Evolutionary conservation across 495 filamentous ascomycete species (phyloP).

Genomic region (Massariosphaeria phaeospora): DNA sequence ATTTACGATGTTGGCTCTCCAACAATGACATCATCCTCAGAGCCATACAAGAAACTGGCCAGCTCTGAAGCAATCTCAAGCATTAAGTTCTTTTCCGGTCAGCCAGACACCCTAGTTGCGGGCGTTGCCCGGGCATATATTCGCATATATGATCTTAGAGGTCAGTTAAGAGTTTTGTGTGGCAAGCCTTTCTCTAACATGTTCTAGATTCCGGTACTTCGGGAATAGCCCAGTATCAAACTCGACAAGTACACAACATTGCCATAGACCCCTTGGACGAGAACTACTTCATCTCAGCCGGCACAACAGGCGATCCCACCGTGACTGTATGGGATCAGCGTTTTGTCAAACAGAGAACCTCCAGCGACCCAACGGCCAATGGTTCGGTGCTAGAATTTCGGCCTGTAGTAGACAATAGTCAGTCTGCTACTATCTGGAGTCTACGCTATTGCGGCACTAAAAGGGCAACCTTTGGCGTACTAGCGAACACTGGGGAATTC

Average conservation of each 20-base stretch:
- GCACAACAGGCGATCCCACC: conserved; percentile 58
- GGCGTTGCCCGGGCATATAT: conserved; percentile 83
- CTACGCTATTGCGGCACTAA: conserved; percentile 73
- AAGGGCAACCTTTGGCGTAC: conserved; percentile 65
- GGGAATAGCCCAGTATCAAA: conserved; percentile 58
- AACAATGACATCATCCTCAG: conserved; percentile 45
- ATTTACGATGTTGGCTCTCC: conserved; percentile 81
- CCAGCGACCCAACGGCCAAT: conserved; percentile 41
- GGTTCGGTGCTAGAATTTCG: conserved; percentile 62
- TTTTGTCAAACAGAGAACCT: conserved; percentile 47
- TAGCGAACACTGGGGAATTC: conserved; percentile 74
- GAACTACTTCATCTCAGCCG: conserved; percentile 92
- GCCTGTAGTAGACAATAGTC: conserved; percentile 55
- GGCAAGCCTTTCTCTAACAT: conserved; percentile 2
- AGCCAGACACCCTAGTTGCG: conserved; percentile 74
- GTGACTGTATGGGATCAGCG: conserved; percentile 89
- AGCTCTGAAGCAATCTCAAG: conserved; percentile 83
- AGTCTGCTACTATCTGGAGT: conserved; percentile 60
- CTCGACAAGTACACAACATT: conserved; percentile 82
- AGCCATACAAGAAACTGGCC: conserved; percentile 67
- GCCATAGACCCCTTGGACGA: conserved; percentile 84
- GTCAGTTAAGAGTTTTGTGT: conserved; percentile 42
- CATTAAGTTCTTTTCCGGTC: conserved; percentile 82
- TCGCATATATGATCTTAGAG: conserved; percentile 85
- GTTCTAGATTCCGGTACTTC: conserved; percentile 23